Evolutionary conservation across 225 moss, liverwort and hornwort genomes (phyloP).

Genomic region (Bryoerythrophyllum caledonicum): DNA sequence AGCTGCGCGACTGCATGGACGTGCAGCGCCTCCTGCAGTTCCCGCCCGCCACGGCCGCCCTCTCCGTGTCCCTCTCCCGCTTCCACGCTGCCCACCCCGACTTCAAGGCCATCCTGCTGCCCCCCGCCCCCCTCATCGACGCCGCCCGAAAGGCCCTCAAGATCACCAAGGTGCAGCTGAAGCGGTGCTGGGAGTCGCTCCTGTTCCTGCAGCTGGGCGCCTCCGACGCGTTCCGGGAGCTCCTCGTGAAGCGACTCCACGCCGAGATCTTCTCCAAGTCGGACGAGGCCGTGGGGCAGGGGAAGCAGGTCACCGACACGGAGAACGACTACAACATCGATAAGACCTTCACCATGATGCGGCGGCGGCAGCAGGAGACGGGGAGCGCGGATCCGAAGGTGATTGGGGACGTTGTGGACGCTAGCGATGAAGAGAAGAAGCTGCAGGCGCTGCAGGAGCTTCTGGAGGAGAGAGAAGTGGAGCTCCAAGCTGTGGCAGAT

Average conservation of each 20-base stretch:
- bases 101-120: constrained; percentile 58
- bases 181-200: constrained; percentile 89
- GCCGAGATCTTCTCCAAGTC: constrained; percentile 77
- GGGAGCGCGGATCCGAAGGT: constrained; percentile 28
- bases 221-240: constrained; percentile 68
- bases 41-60: constrained; percentile 39
- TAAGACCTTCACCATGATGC: constrained; percentile 87
- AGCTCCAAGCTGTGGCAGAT: constrained; percentile 75
- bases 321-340: constrained; percentile 69
- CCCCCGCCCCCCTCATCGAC: constrained; percentile 57
- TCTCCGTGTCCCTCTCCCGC: constrained; percentile 1
- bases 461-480: constrained; percentile 72
- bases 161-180: constrained; percentile 77
- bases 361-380: constrained; percentile 13
- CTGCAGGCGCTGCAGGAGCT: constrained; percentile 66
- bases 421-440: constrained; percentile 60
- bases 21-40: constrained; percentile 71
- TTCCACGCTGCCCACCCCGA: not conserved
- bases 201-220: constrained; percentile 72
- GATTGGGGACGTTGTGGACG: constrained; percentile 54
- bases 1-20: constrained; percentile 92
- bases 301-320: constrained; percentile 73
- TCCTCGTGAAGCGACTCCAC: constrained; percentile 71
- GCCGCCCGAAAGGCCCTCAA: constrained; percentile 62
- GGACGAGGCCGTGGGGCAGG: constrained; percentile 45